phyloP scores from a whole-genome alignment of 768 basidiomycete species.

The Lactarius deliciosus region DNA sequence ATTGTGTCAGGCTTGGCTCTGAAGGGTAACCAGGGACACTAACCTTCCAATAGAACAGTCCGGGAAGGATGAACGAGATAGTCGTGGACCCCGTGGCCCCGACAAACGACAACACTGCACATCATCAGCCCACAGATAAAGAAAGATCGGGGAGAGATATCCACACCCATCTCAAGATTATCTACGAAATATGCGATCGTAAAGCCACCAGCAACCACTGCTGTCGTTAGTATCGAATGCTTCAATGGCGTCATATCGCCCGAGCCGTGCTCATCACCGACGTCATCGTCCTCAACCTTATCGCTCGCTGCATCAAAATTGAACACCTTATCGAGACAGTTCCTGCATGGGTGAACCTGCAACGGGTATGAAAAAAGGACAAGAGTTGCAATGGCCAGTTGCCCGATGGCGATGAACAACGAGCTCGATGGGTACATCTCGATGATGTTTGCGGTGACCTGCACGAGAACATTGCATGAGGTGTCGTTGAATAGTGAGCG shows the following conservation, averaged over 20 bases:
- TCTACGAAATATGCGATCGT: slow-evolving; percentile 75
- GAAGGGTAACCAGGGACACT: slow-evolving; percentile 19
- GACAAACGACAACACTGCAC: slow-evolving; percentile 87
- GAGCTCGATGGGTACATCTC: slow-evolving; percentile 93
- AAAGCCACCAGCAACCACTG: slow-evolving; percentile 65
- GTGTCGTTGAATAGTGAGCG: neutral
- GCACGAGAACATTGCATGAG: neutral
- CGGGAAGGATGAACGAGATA: slow-evolving; percentile 94
- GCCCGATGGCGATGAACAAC: slow-evolving; percentile 88
- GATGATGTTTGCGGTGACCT: slow-evolving; percentile 92
- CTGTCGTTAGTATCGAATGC: slow-evolving; percentile 67
- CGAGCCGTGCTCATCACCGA: slow-evolving; percentile 50
- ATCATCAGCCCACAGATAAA: slow-evolving; percentile 13
- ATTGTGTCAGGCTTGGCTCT: neutral
- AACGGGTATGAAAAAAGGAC: slow-evolving; percentile 93
- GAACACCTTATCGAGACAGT: slow-evolving; percentile 90
- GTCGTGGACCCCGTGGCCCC: slow-evolving; percentile 96
- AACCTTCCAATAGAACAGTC: slow-evolving; percentile 92
- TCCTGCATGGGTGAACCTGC: slow-evolving; percentile 92
- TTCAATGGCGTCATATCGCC: slow-evolving; percentile 69
- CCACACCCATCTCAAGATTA: slow-evolving; percentile 72
- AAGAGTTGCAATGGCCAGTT: slow-evolving; percentile 86
- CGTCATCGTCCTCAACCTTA: slow-evolving; percentile 46
- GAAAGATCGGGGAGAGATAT: neutral
- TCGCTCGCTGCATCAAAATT: slow-evolving; percentile 39